Percentiles rank a stretch among this genome's conserved stretches.
Conservation (phyloP, 2,329 filamentous ascomycete species). For the Pseudogymnoascus sp. region DNA sequence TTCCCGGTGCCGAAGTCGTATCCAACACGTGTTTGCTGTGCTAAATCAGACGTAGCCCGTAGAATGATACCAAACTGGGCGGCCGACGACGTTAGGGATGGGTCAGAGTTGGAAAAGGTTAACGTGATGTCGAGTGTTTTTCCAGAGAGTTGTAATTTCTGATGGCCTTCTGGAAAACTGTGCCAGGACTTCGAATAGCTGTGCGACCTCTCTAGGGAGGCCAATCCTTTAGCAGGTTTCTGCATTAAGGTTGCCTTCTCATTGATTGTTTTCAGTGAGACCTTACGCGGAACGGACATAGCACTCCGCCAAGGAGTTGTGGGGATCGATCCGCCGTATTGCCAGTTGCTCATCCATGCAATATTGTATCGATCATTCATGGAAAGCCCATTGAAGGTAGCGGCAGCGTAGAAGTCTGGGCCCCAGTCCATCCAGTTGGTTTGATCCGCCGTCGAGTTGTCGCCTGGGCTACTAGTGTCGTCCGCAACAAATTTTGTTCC, state of each 20-base stretch:
- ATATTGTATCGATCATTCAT: slow-evolving; percentile 33
- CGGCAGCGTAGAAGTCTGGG: background rate
- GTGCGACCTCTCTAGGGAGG: background rate
- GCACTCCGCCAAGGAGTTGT: slow-evolving; percentile 46
- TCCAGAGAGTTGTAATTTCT: background rate
- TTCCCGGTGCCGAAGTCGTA: background rate
- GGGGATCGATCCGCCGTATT: slow-evolving; percentile 47
- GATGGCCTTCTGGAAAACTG: background rate
- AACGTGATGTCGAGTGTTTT: background rate
- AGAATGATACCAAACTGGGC: slow-evolving; percentile 2
- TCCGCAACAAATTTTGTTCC: slow-evolving; percentile 50
- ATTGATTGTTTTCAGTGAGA: slow-evolving; percentile 28
- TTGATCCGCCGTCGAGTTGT: slow-evolving; percentile 37
- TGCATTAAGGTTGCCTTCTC: background rate
- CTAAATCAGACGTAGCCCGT: slow-evolving; percentile 4
- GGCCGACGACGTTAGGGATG: background rate
- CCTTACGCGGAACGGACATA: slow-evolving; percentile 42
- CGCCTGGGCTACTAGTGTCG: slow-evolving; percentile 35
- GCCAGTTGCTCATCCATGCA: slow-evolving; percentile 52
- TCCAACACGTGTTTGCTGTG: slow-evolving; percentile 4
- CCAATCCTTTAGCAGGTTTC: background rate
- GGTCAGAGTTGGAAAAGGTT: background rate
- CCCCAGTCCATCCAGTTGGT: slow-evolving; percentile 52
- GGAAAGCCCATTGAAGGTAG: slow-evolving; percentile 18
- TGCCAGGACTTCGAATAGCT: background rate